Conservation (phyloP, 352 stramenopile species). For the Phytophthora lateralis region DNA sequence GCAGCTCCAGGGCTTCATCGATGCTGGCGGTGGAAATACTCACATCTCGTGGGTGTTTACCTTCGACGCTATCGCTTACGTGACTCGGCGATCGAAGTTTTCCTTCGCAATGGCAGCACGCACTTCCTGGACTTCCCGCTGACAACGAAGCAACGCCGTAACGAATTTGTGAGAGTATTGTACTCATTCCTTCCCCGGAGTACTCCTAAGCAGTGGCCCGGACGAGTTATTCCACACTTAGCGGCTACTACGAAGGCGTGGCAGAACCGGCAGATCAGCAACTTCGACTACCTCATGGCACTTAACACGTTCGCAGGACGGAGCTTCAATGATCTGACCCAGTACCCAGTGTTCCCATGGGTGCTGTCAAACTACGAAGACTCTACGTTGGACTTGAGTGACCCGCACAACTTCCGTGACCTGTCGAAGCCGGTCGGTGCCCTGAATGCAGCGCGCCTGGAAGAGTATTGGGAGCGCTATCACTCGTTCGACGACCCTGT, state of each 20-base stretch:
- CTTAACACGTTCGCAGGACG: slow-evolving; percentile 91
- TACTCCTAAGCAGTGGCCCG: slow-evolving; percentile 82
- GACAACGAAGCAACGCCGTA: slow-evolving; percentile 72
- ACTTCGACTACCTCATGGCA: slow-evolving; percentile 98
- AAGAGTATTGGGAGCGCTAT: slow-evolving; percentile 96
- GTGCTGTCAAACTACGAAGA: slow-evolving; percentile 83
- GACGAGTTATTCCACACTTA: slow-evolving; percentile 53
- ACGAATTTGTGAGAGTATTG: slow-evolving; percentile 72
- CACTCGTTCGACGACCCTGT: slow-evolving; percentile 91
- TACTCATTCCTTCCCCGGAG: slow-evolving; percentile 77
- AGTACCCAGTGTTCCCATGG: slow-evolving; percentile 97
- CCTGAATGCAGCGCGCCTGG: slow-evolving; percentile 92
- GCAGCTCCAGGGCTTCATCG: slow-evolving; percentile 68
- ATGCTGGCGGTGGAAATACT: slow-evolving; percentile 84
- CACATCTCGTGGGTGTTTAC: slow-evolving; percentile 76
- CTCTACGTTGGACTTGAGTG: slow-evolving; percentile 73
- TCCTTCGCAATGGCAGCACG: slow-evolving; percentile 75
- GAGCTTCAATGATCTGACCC: slow-evolving; percentile 92
- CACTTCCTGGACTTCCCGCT: slow-evolving; percentile 86
- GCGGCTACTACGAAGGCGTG: slow-evolving; percentile 72
- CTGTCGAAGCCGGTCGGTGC: slow-evolving; percentile 98
- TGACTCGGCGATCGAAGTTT: slow-evolving; percentile 85
- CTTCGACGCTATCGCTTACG: slow-evolving; percentile 81
- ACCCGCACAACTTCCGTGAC: slow-evolving; percentile 95
- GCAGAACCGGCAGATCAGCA: slow-evolving; percentile 81